These are phyloP conservation scores for Tremellales sp. DNA, from an alignment of 1,284 basidiomycete genomes.

Conservation along the genomic window DNA sequence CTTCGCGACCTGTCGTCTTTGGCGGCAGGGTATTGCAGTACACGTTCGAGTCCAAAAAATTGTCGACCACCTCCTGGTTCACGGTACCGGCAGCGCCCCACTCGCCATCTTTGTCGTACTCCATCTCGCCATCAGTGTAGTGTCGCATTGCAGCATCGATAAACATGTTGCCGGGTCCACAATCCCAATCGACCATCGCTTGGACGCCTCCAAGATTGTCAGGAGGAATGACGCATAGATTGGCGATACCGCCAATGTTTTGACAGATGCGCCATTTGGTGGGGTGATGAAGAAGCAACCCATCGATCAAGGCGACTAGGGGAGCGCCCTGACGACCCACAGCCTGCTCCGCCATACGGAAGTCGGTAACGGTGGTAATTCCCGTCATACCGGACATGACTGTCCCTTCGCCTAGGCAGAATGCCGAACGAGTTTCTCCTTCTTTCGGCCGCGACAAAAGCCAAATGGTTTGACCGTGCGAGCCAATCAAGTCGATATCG, in stretches of 20 bases:
- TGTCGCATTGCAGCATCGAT: conserved; percentile 14
- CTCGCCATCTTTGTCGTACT: conserved; percentile 14
- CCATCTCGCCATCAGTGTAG: conserved; percentile 5
- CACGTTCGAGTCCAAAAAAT: not conserved
- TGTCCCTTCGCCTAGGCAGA: conserved; percentile 8
- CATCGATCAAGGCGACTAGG: conserved; percentile 13
- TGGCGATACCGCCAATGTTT: conserved; percentile 22
- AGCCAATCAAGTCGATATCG: conserved; percentile 13
- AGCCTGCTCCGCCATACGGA: conserved; percentile 14
- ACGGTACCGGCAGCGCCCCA: conserved; percentile 1
- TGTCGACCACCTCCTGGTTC: conserved; percentile 8
- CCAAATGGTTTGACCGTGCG: conserved; percentile 19
- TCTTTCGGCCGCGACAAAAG: conserved; percentile 6
- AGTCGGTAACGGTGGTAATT: conserved; percentile 13
- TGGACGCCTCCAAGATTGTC: not conserved
- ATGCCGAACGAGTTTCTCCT: conserved; percentile 8
- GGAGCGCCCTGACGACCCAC: conserved; percentile 15
- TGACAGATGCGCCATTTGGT: conserved; percentile 9
- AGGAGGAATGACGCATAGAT: conserved; percentile 10
- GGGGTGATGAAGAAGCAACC: conserved; percentile 7
- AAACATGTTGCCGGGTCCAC: conserved; percentile 18
- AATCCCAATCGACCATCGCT: conserved; percentile 8
- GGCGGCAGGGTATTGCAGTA: conserved; percentile 6
- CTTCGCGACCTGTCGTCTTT: conserved; percentile 15
- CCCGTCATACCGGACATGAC: conserved; percentile 8